A percentile compares a stretch with the other conserved stretches of the same genome.
Evolutionary conservation across 1,284 basidiomycete genomes (phyloP).

Genomic region (Heliocybe sulcata): DNA sequence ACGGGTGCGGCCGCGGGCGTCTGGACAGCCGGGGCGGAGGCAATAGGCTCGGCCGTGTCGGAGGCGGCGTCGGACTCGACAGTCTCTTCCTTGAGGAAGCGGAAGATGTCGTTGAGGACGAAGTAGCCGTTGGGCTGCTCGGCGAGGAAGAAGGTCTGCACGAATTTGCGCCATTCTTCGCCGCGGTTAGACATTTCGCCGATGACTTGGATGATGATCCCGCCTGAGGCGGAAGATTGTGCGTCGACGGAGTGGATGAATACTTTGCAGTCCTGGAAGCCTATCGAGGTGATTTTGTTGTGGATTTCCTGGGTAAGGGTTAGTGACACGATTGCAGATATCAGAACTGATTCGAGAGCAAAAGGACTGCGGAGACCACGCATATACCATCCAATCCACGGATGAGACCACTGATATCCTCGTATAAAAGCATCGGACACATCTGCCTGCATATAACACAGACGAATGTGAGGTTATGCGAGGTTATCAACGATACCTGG

Average conservation of each 20-base stretch:
- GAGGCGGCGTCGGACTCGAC: conserved; percentile 68
- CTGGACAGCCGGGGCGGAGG: conserved; percentile 2
- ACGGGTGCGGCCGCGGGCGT: not conserved
- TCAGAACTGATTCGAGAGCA: not conserved
- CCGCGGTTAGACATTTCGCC: conserved; percentile 95
- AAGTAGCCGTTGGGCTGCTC: conserved; percentile 99
- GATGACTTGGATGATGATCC: conserved; percentile 98
- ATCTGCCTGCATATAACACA: not conserved
- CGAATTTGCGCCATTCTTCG: conserved; percentile 95
- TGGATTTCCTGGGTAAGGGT: conserved; percentile 82
- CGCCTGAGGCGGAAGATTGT: conserved; percentile 88
- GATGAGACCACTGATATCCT: not conserved
- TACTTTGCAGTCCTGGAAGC: conserved; percentile 95
- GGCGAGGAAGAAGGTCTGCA: conserved; percentile 99
- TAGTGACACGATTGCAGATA: not conserved
- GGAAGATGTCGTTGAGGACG: conserved; percentile 99
- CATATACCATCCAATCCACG: not conserved
- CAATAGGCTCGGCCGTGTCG: conserved; percentile 18
- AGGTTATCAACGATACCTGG: conserved; percentile 1
- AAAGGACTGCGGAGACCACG: too few relatives aligned
- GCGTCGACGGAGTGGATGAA: conserved; percentile 95
- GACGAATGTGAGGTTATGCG: not conserved
- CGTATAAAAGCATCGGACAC: not conserved
- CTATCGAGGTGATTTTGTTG: conserved; percentile 89
- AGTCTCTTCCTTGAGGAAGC: conserved; percentile 94